Evolutionary conservation across 805 yeast species (phyloP).

Genomic region (Wickerhamomyces subpelliculosus): DNA sequence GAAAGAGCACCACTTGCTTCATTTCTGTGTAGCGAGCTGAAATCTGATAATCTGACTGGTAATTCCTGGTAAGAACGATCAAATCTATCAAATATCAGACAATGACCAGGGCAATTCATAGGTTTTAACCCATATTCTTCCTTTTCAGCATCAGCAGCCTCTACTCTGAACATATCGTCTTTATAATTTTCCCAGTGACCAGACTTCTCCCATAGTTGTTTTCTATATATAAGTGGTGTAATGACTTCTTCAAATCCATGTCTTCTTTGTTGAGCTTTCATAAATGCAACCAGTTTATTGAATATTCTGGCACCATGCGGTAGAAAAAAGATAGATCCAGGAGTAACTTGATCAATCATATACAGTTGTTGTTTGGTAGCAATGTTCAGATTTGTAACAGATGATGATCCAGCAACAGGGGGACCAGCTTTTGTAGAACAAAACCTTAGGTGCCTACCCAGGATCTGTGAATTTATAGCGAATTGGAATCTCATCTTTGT

Average conservation of each 20-base stretch:
- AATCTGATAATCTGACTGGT: conserved; percentile 82
- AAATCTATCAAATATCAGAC: conserved; percentile 68
- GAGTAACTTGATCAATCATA: conserved; percentile 73
- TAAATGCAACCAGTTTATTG: conserved; percentile 70
- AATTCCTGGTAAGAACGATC: conserved; percentile 81
- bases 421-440: not conserved
- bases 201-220: conserved; percentile 78
- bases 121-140: conserved; percentile 82
- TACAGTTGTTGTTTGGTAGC: conserved; percentile 60
- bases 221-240: conserved; percentile 83
- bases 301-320: conserved; percentile 90
- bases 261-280: conserved; percentile 74
- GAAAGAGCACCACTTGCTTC: conserved; percentile 92
- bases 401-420: conserved; percentile 9
- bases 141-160: conserved; percentile 38
- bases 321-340: conserved; percentile 87
- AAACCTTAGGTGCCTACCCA: not conserved
- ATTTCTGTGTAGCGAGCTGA: conserved; percentile 87
- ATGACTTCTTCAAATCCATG: conserved; percentile 90
- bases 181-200: conserved; percentile 96
- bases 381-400: conserved; percentile 18
- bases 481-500: not conserved
- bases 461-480: not conserved
- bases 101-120: conserved; percentile 95
- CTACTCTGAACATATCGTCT: conserved; percentile 90